These are phyloP conservation scores for Alternaria gansuensis DNA, from an alignment of 2,329 filamentous ascomycete genomes.

Conservation along the genomic window DNA sequence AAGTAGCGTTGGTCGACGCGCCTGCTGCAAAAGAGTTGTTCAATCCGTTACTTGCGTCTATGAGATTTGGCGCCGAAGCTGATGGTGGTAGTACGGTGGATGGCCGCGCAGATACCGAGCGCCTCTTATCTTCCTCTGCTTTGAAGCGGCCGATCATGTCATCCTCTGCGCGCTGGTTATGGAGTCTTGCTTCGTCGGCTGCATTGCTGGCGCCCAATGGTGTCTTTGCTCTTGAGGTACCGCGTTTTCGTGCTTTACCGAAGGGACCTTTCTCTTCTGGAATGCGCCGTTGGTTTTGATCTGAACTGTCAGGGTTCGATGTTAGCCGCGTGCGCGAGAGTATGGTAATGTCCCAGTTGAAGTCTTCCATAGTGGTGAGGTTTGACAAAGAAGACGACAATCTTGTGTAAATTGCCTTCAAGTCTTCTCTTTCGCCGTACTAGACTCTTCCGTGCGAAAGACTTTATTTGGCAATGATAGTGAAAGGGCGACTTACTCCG, in stretches of 20 bases:
- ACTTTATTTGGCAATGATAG: slow-evolving; percentile 1
- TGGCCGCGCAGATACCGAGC: slow-evolving; percentile 38
- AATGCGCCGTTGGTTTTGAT: slow-evolving; percentile 61
- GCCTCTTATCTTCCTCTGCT: slow-evolving; percentile 41
- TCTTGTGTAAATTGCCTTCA: not conserved
- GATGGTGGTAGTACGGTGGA: slow-evolving; percentile 39
- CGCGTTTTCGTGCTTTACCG: slow-evolving; percentile 61
- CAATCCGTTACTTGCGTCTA: slow-evolving; percentile 40
- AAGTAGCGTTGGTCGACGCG: slow-evolving; percentile 49
- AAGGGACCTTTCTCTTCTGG: slow-evolving; percentile 70
- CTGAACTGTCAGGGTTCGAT: slow-evolving; percentile 35
- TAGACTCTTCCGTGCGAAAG: not conserved
- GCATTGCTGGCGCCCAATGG: slow-evolving; percentile 65
- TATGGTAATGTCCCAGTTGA: slow-evolving; percentile 6
- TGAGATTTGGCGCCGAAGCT: slow-evolving; percentile 46
- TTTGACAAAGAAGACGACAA: not conserved
- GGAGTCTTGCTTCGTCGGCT: slow-evolving; percentile 61
- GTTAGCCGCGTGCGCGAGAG: slow-evolving; percentile 25
- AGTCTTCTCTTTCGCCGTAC: not conserved
- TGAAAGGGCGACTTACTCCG: slow-evolving; percentile 60
- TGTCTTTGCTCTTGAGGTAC: slow-evolving; percentile 62
- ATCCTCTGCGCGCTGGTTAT: slow-evolving; percentile 58
- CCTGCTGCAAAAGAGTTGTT: slow-evolving; percentile 39
- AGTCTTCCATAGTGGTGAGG: slow-evolving; percentile 5
- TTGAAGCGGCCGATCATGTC: slow-evolving; percentile 56